Evolutionary conservation across 495 filamentous ascomycete genomes (phyloP).

Genomic region (Pyrenula aspistea): DNA sequence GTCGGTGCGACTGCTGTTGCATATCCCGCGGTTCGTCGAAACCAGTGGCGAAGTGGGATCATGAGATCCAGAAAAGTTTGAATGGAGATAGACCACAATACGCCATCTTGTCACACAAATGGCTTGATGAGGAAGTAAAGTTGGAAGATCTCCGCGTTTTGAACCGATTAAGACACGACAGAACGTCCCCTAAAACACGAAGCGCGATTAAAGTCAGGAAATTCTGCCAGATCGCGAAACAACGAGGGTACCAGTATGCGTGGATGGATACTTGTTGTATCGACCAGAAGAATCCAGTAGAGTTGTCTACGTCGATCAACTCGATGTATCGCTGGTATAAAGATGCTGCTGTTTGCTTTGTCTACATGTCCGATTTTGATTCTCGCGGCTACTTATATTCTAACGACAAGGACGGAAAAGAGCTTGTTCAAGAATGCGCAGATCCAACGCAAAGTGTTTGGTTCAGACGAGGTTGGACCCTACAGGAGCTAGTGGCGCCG

Average conservation of each 20-base stretch:
- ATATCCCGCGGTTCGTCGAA: too few species aligned
- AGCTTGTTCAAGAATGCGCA: background rate
- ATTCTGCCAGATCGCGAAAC: background rate
- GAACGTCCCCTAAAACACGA: background rate
- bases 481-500: constrained; percentile 15
- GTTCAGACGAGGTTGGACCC: constrained; percentile 17
- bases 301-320: constrained; percentile 22
- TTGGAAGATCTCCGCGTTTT: background rate
- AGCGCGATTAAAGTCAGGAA: background rate
- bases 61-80: too few species aligned
- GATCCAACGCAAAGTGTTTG: constrained; percentile 5
- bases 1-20: too few species aligned
- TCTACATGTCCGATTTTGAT: constrained; percentile 15
- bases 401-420: background rate
- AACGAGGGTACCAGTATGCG: constrained; percentile 12
- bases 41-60: too few species aligned
- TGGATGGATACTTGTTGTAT: constrained; percentile 21
- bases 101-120: background rate
- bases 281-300: constrained; percentile 23
- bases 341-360: constrained; percentile 14
- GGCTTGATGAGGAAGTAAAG: background rate
- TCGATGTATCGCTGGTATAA: constrained; percentile 23
- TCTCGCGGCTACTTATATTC: background rate
- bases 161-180: too few species aligned
- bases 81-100: background rate